phyloP scores from a whole-genome alignment of 208 protist species.

The Trypanosomatidae sp. region DNA sequence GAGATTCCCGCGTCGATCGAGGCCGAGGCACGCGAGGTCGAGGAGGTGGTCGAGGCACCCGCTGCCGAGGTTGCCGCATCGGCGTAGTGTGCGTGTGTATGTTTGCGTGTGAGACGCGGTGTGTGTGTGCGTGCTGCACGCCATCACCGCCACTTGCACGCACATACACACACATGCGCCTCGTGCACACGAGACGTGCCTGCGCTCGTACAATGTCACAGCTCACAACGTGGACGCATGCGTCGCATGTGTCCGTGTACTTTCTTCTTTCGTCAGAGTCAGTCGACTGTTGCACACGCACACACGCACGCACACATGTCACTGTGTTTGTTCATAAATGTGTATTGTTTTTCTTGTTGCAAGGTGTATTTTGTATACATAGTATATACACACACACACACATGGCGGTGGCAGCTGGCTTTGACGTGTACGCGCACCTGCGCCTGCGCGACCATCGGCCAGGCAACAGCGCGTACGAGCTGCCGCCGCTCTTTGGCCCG shows the following conservation, averaged over 20 bases:
- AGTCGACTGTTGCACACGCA: no score
- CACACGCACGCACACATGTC: background rate
- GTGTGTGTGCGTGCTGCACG: no score
- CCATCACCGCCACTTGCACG: no score
- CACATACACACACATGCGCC: no score
- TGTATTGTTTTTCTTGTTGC: background rate
- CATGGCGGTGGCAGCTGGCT: constrained; percentile 28
- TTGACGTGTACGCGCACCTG: constrained; percentile 62
- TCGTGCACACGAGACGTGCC: no score
- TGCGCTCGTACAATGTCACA: no score
- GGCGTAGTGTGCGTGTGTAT: no score
- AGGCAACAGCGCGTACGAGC: constrained; percentile 41
- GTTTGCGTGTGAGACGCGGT: no score
- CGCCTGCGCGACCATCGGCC: constrained; percentile 60
- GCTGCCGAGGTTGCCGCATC: constrained; percentile 11
- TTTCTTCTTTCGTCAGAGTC: constrained; percentile 5
- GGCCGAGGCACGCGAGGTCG: constrained; percentile 55
- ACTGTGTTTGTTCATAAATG: background rate
- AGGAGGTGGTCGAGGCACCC: constrained; percentile 45
- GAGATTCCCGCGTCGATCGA: constrained; percentile 70
- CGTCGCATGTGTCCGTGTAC: constrained; percentile 6
- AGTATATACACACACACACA: background rate
- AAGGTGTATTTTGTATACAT: background rate
- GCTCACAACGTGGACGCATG: background rate
- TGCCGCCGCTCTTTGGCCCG: constrained; percentile 23